phyloP scores from a whole-genome alignment of 345 rosid species.

The Triadica sebifera region DNA sequence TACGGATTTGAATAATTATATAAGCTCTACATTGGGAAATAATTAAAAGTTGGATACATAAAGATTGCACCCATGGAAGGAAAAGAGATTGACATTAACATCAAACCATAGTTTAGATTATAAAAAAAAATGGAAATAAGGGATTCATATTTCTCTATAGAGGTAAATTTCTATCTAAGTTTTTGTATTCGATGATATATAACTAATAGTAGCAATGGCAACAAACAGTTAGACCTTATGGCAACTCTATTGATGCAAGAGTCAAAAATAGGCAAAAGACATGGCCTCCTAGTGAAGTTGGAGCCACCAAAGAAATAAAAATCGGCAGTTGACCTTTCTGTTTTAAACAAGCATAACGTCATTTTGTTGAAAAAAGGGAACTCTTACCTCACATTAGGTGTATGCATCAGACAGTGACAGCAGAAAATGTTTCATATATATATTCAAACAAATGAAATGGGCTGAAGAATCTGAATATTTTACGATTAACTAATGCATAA shows the following conservation, averaged over 20 bases:
- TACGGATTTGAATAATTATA: no score
- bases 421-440: not conserved
- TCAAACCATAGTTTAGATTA: no score
- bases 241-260: not conserved
- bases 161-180: no score
- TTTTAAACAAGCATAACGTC: not conserved
- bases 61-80: no score
- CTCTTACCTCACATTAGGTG: not conserved
- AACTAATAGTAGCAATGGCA: no score
- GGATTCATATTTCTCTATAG: no score
- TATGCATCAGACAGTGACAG: conserved; percentile 7
- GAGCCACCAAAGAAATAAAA: conserved; percentile 13
- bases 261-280: conserved; percentile 16
- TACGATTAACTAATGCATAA: conserved; percentile 1
- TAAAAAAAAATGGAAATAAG: no score
- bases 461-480: conserved; percentile 13
- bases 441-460: not conserved
- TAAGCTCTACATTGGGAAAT: no score
- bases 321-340: not conserved
- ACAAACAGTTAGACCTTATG: no score
- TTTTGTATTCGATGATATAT: no score
- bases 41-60: no score
- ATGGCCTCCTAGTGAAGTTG: conserved; percentile 24
- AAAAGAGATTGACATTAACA: no score
- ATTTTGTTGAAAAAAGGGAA: not conserved